A percentile compares a stretch with the other conserved stretches of the same genome.
These are phyloP conservation scores for Helicostylum pulchrum DNA, from an alignment of 192 early-diverging fungal genomes.

Conservation along the genomic window DNA sequence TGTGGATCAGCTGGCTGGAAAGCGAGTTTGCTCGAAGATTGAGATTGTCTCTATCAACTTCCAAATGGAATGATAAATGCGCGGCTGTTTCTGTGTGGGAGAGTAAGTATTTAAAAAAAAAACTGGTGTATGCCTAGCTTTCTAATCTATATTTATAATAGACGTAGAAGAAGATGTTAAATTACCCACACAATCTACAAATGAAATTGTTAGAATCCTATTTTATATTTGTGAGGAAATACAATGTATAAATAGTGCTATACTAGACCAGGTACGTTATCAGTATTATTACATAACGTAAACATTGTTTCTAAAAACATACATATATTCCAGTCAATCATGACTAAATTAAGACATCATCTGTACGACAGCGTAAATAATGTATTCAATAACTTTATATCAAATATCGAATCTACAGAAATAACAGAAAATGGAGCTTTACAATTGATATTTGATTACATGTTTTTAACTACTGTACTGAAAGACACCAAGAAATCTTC, in stretches of 20 bases:
- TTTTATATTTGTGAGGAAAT: conserved; percentile 46
- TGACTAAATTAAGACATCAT: conserved; percentile 2
- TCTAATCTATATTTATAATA: neutral
- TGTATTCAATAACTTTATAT: conserved; percentile 3
- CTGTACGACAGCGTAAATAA: neutral
- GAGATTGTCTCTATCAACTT: conserved; percentile 18
- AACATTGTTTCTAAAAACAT: neutral
- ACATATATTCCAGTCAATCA: conserved; percentile 12
- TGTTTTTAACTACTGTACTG: conserved; percentile 50
- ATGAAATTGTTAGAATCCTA: conserved; percentile 37
- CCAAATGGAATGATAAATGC: conserved; percentile 43
- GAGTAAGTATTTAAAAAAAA: conserved; percentile 29
- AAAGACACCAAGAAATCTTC: conserved; percentile 22
- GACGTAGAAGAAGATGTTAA: conserved; percentile 20
- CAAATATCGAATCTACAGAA: neutral
- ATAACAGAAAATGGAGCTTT: conserved; percentile 54
- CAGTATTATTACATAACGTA: neutral
- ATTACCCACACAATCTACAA: conserved; percentile 44
- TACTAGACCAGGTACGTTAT: conserved; percentile 45
- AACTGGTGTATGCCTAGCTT: too few relatives aligned
- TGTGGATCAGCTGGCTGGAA: conserved; percentile 39
- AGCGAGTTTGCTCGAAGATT: conserved; percentile 27
- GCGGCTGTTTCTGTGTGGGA: conserved; percentile 47
- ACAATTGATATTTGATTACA: conserved; percentile 64
- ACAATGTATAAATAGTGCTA: conserved; percentile 39